Evolutionary conservation across 768 basidiomycete genomes (phyloP).

Genomic region (Kondoa subrosea): DNA sequence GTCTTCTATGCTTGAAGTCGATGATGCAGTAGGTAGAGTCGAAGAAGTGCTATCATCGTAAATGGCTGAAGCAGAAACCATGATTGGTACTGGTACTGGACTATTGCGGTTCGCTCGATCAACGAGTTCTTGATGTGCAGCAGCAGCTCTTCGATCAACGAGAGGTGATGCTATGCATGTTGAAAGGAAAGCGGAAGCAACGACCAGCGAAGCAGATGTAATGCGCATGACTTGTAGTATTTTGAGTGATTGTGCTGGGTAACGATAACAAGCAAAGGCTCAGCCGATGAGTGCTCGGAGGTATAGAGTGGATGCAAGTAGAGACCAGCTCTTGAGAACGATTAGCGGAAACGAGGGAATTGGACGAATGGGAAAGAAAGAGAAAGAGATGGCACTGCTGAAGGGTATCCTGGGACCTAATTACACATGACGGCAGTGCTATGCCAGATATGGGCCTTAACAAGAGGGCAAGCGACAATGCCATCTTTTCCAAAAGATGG

Average conservation of each 20-base stretch:
- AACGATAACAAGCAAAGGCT: neutral
- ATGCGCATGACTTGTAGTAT: neutral
- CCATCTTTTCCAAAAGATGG: neutral
- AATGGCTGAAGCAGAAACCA: neutral
- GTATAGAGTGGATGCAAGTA: neutral
- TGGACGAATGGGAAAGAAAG: neutral
- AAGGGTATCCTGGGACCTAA: neutral
- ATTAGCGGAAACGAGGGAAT: neutral
- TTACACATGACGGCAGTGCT: neutral
- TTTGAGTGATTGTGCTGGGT: neutral
- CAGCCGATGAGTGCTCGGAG: neutral
- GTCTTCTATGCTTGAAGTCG: neutral
- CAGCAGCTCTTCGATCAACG: too few species aligned
- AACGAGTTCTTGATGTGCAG: too few species aligned
- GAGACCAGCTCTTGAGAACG: neutral
- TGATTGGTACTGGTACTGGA: neutral
- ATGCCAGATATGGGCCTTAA: neutral
- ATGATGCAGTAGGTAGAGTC: too few species aligned
- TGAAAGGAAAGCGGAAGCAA: neutral
- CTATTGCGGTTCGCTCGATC: neutral
- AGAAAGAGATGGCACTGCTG: neutral
- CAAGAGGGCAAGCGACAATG: neutral
- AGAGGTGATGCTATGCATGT: neutral
- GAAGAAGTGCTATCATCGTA: neutral
- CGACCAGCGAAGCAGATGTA: neutral